Percentiles rank a stretch among this genome's conserved stretches.
Evolutionary conservation across 192 early-diverging fungal genomes (phyloP).

Genomic region (Paraglomus occultum): DNA sequence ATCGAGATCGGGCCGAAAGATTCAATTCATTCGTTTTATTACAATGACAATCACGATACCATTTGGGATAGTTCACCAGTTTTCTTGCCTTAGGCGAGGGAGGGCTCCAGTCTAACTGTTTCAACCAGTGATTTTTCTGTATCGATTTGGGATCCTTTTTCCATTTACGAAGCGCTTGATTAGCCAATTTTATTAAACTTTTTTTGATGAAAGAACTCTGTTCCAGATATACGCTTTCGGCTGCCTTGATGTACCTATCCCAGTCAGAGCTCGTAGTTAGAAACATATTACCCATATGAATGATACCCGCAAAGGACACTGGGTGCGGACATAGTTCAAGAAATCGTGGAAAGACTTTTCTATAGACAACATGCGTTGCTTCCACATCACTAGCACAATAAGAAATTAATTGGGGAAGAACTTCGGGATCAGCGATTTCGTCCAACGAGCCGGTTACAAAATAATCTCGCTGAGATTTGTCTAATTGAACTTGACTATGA

Average conservation of each 20-base stretch:
- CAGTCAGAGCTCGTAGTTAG: constrained; percentile 80
- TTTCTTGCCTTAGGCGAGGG: constrained; percentile 45
- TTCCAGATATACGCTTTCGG: constrained; percentile 56
- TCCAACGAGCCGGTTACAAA: constrained; percentile 58
- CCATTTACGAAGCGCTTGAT: constrained; percentile 40
- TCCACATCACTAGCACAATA: constrained; percentile 92
- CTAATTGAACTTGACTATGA: constrained; percentile 66
- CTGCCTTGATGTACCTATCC: constrained; percentile 63
- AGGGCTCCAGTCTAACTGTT: constrained; percentile 72
- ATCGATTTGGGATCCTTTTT: constrained; percentile 32
- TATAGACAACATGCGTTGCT: constrained; percentile 72
- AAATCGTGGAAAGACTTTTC: constrained; percentile 67
- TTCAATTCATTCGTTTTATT: constrained; percentile 52
- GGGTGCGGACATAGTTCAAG: constrained; percentile 87
- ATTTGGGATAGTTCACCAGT: constrained; percentile 62
- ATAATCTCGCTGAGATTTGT: constrained; percentile 61
- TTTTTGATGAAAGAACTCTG: constrained; percentile 48
- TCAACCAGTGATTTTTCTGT: constrained; percentile 75
- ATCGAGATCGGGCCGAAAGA: constrained; percentile 67
- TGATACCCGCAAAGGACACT: constrained; percentile 86
- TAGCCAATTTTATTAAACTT: constrained; percentile 46
- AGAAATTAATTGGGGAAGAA: constrained; percentile 65
- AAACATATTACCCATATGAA: constrained; percentile 85
- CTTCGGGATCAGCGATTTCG: constrained; percentile 51
- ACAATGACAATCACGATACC: constrained; percentile 84